Evolutionary conservation across 495 filamentous ascomycete species (phyloP).

Genomic region (Trichoderma virens): DNA sequence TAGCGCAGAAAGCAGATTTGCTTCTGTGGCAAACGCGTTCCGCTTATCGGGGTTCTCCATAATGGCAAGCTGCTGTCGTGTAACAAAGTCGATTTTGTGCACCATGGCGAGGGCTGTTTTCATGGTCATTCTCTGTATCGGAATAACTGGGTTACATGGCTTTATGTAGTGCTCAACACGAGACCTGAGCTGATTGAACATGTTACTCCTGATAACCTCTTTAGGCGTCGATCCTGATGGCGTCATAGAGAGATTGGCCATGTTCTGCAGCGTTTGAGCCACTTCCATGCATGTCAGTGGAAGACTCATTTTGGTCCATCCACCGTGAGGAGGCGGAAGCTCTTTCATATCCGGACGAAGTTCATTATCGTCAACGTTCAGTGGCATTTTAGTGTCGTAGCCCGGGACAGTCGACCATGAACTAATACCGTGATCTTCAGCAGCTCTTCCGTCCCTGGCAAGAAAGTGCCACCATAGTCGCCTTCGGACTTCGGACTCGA

Average conservation of each 20-base stretch:
- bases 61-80: not conserved
- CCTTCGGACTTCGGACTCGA: slow-evolving; percentile 43
- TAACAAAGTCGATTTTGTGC: slow-evolving; percentile 14
- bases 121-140: slow-evolving; percentile 10
- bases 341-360: slow-evolving; percentile 33
- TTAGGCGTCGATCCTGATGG: not conserved
- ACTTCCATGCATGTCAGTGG: slow-evolving; percentile 6
- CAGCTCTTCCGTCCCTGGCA: slow-evolving; percentile 43
- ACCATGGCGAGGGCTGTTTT: slow-evolving; percentile 9
- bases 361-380: slow-evolving; percentile 36
- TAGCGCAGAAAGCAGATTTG: slow-evolving; percentile 11
- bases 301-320: slow-evolving; percentile 51
- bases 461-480: slow-evolving; percentile 57
- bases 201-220: slow-evolving; percentile 6
- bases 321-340: slow-evolving; percentile 33
- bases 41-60: slow-evolving; percentile 1
- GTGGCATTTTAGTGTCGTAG: slow-evolving; percentile 26
- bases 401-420: slow-evolving; percentile 28
- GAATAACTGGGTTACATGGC: slow-evolving; percentile 14
- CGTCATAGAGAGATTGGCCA: not conserved
- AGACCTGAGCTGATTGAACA: slow-evolving; percentile 2
- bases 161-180: slow-evolving; percentile 7
- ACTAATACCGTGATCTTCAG: slow-evolving; percentile 45
- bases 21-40: slow-evolving; percentile 10
- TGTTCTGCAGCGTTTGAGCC: not conserved